phyloP scores from a whole-genome alignment of 495 filamentous ascomycete species.

The Penicillium malachiteum region DNA sequence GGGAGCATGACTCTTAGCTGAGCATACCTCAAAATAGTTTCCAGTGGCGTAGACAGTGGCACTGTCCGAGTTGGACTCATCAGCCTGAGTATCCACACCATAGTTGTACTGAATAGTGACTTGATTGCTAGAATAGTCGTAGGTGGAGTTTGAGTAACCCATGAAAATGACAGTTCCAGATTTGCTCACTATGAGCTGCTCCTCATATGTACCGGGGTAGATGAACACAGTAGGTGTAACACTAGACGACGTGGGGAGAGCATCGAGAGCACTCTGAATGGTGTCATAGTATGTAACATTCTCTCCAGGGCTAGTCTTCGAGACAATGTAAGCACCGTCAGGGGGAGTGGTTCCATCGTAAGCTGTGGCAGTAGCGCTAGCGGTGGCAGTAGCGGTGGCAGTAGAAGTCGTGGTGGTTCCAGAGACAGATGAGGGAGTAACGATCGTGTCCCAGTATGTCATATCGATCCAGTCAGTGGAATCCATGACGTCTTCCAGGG shows the following conservation, averaged over 20 bases:
- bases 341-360: constrained; percentile 12
- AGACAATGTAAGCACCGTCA: constrained; percentile 8
- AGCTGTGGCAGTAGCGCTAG: background rate
- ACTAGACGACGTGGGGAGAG: background rate
- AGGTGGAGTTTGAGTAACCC: constrained; percentile 14
- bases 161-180: constrained; percentile 11
- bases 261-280: constrained; percentile 9
- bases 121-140: constrained; percentile 14
- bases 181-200: constrained; percentile 12
- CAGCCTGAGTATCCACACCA: constrained; percentile 9
- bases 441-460: constrained; percentile 10
- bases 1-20: no score
- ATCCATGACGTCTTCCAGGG: constrained; percentile 7
- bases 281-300: constrained; percentile 8
- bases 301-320: constrained; percentile 1
- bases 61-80: constrained; percentile 12
- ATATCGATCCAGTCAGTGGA: constrained; percentile 14
- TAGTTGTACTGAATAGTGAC: constrained; percentile 16
- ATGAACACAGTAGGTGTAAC: constrained; percentile 8
- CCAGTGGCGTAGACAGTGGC: constrained; percentile 13
- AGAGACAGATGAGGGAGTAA: constrained; percentile 3
- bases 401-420: background rate
- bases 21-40: constrained; percentile 8
- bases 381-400: background rate
- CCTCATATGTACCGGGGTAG: constrained; percentile 11